Evolutionary conservation across 129 eudicot species (phyloP).

Genomic region (Gnaphalium uliginosum): DNA sequence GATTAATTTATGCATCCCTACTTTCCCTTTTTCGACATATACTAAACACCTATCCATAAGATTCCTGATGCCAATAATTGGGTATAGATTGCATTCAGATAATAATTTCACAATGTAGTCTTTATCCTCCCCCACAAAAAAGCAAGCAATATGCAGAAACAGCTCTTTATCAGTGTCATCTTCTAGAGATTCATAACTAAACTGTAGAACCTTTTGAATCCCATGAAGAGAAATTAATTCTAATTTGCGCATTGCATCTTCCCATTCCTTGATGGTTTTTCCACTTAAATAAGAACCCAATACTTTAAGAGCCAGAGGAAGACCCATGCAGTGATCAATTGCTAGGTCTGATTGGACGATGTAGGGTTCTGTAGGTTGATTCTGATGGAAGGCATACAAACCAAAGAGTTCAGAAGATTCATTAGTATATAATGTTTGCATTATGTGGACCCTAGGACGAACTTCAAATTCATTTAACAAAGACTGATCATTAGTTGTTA

Average conservation of each 20-base stretch:
- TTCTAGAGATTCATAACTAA: slow-evolving; percentile 28
- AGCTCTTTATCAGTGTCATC: slow-evolving; percentile 8
- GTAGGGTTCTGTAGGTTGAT: slow-evolving; percentile 26
- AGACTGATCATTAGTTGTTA: slow-evolving; percentile 12
- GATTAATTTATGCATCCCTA: slow-evolving; percentile 28
- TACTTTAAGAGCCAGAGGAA: slow-evolving; percentile 44
- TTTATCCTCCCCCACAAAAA: slow-evolving; percentile 32
- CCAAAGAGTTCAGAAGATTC: slow-evolving; percentile 37
- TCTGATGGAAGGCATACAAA: slow-evolving; percentile 39
- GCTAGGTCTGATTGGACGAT: neutral
- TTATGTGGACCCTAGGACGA: neutral
- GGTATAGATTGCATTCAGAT: neutral
- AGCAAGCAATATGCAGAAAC: slow-evolving; percentile 31
- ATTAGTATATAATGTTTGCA: neutral
- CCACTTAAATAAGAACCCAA: slow-evolving; percentile 12
- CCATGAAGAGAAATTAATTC: slow-evolving; percentile 14
- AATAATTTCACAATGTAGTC: slow-evolving; percentile 12
- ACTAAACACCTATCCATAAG: slow-evolving; percentile 22
- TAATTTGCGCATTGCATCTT: slow-evolving; percentile 14
- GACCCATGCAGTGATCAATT: slow-evolving; percentile 29
- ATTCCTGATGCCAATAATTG: slow-evolving; percentile 17
- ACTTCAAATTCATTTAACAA: neutral
- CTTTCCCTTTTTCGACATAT: neutral
- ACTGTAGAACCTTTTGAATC: neutral
- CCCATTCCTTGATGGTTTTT: slow-evolving; percentile 26